A percentile compares a stretch with the other conserved stretches of the same genome.
These are phyloP conservation scores for Centrapalus pauciflorus DNA, from an alignment of 129 eudicot species.

Conservation along the genomic window DNA sequence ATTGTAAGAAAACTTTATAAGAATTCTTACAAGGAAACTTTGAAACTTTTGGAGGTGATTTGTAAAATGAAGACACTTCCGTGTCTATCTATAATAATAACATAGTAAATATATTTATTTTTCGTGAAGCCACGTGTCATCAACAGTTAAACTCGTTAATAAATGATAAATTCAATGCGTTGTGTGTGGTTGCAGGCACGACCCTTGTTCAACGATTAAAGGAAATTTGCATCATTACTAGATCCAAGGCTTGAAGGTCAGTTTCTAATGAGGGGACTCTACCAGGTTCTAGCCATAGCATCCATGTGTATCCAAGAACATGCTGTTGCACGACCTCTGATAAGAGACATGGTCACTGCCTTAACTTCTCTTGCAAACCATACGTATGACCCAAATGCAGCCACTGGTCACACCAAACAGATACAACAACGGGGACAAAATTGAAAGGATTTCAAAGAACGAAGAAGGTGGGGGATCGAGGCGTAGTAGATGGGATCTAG, in stretches of 20 bases:
- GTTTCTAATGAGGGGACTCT: slow-evolving; percentile 80
- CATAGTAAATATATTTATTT: too few species aligned
- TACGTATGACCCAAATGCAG: slow-evolving; percentile 48
- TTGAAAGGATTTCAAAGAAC: slow-evolving; percentile 43
- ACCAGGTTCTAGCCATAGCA: slow-evolving; percentile 89
- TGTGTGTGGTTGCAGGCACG: slow-evolving; percentile 56
- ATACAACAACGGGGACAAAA: slow-evolving; percentile 27
- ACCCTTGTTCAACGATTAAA: slow-evolving; percentile 75
- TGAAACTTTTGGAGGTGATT: too few species aligned
- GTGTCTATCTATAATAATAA: too few species aligned
- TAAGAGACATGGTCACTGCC: slow-evolving; percentile 94
- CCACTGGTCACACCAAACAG: slow-evolving; percentile 40
- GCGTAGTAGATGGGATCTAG: slow-evolving; percentile 70
- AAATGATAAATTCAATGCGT: neutral
- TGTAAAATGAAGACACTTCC: too few species aligned
- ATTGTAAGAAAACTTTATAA: too few species aligned
- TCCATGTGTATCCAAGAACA: slow-evolving; percentile 96
- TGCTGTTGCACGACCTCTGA: slow-evolving; percentile 88
- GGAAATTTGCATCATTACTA: slow-evolving; percentile 63
- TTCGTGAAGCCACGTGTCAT: too few species aligned
- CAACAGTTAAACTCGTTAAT: too few species aligned
- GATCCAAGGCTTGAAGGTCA: slow-evolving; percentile 77
- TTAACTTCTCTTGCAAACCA: slow-evolving; percentile 84
- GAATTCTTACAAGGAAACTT: too few species aligned
- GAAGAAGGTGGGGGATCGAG: slow-evolving; percentile 75